Base-by-base conservation (phyloP, 2,329 filamentous ascomycete genomes). In the Paraconiothyrium sp. region DNA sequence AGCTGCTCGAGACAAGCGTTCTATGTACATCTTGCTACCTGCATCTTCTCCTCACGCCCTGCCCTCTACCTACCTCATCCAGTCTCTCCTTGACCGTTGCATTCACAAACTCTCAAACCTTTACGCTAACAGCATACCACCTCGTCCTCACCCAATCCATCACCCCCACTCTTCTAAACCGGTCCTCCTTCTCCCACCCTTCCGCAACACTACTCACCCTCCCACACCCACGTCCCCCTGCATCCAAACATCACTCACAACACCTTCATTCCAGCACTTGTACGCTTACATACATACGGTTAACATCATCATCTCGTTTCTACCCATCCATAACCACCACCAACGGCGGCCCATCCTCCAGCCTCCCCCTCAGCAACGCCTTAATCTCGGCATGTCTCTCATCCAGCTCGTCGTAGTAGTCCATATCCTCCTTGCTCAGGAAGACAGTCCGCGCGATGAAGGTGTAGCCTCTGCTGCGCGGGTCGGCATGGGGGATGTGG, bases 381-480 rank as follows among this genome's bases (percentile, higher is more conserved):
- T 84, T 85, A 64, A 89, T 75, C 30, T 77, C 80, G 59, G 78
- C 78, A 67, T 89, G 87, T 35, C 86, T 86, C 67, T 81, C 81
- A 66, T 86, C 88, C 52, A 84, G 81, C 10, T 82, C 80, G 74
- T 92, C 90, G 75, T 91, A 92, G 79, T 86, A 92, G 67, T 86
- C 82, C 86, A 92, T 88, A 74, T 92, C 90, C 13, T 89, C 89
- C 58, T 88, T 70, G 61, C 79, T 88, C 49, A 84, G 84, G 72
- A 92, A 92, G 50, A 86, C 85, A 44, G 85, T 88, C 74, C 88
- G 85, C 52, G 85, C 86, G 16, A 87, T 83, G 57, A 92, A 71
- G 8, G 88, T 92, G 80, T 84, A 92, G 47, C 89, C 90, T 75
- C 90, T 85, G 67, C 83, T 84, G 34, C 89, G 86, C 20, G 84